Conservation (phyloP, 1,284 basidiomycete genomes). For the Naganishia cerealis region DNA sequence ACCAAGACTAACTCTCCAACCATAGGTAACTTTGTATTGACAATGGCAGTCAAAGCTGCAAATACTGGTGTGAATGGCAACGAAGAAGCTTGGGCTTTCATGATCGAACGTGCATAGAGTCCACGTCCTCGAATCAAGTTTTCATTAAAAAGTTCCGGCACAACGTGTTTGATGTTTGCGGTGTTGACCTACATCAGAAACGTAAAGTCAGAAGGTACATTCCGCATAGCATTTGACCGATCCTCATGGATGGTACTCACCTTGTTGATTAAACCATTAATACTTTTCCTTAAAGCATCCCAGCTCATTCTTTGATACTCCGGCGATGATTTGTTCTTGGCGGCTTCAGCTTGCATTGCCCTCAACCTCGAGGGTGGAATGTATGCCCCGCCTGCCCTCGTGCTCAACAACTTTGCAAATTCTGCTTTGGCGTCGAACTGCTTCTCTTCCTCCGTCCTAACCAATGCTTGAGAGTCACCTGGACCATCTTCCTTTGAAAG, state of each 20-base stretch:
- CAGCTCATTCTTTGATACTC: slow-evolving; percentile 95
- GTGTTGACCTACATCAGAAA: slow-evolving; percentile 66
- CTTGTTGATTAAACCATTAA: slow-evolving; percentile 99
- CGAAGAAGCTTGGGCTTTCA: slow-evolving; percentile 96
- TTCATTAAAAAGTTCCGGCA: slow-evolving; percentile 89
- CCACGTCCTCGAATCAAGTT: slow-evolving; percentile 88
- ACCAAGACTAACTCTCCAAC: slow-evolving; percentile 88
- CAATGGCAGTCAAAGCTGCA: slow-evolving; percentile 86
- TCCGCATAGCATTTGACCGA: neutral
- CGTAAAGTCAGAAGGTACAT: neutral
- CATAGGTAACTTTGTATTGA: slow-evolving; percentile 96
- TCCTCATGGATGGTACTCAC: slow-evolving; percentile 44
- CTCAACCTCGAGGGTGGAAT: slow-evolving; percentile 90
- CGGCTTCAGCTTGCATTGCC: slow-evolving; percentile 82
- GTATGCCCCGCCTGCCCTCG: slow-evolving; percentile 88
- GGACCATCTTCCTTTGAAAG: slow-evolving; percentile 61
- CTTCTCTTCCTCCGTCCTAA: slow-evolving; percentile 46
- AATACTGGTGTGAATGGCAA: slow-evolving; percentile 98
- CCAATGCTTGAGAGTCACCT: slow-evolving; percentile 42
- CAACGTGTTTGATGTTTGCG: slow-evolving; percentile 92
- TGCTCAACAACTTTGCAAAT: slow-evolving; percentile 72
- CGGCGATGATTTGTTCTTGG: slow-evolving; percentile 78
- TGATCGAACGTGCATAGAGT: slow-evolving; percentile 85
- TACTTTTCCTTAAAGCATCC: slow-evolving; percentile 96
- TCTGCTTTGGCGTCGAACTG: slow-evolving; percentile 67